phyloP scores from a whole-genome alignment of 1,284 basidiomycete genomes.

The Lentinus polychrous region DNA sequence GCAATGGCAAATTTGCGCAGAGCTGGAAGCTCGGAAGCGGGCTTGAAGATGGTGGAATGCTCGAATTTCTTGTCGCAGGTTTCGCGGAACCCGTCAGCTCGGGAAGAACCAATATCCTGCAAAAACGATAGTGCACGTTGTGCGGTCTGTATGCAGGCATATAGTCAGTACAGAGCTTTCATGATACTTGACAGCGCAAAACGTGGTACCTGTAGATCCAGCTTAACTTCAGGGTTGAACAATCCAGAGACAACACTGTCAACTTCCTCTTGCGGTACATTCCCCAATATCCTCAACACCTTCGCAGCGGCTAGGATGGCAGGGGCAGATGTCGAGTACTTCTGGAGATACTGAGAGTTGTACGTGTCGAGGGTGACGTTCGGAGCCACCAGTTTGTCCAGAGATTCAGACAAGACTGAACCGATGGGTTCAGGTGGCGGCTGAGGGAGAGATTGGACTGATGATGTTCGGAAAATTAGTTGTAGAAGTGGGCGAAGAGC shows the following conservation, averaged over 20 bases:
- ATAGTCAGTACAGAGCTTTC: not conserved
- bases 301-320: constrained; percentile 60
- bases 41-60: constrained; percentile 61
- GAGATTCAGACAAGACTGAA: constrained; percentile 35
- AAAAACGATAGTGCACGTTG: constrained; percentile 42
- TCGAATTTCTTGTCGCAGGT: constrained; percentile 47
- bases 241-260: constrained; percentile 53
- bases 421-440: constrained; percentile 37
- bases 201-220: constrained; percentile 43
- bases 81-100: constrained; percentile 51
- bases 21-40: constrained; percentile 36
- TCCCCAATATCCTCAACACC: constrained; percentile 39
- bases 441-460: constrained; percentile 37
- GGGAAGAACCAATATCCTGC: constrained; percentile 38
- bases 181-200: not conserved
- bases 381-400: constrained; percentile 48
- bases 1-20: constrained; percentile 22
- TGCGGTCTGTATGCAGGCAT: constrained; percentile 34
- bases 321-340: constrained; percentile 38
- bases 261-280: constrained; percentile 44
- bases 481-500: not conserved
- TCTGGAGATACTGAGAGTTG: constrained; percentile 74
- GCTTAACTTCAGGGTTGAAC: constrained; percentile 36
- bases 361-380: constrained; percentile 55
- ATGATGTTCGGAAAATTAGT: constrained; percentile 3